Conservation (phyloP, 768 basidiomycete species). For the Serpula lacrymans region DNA sequence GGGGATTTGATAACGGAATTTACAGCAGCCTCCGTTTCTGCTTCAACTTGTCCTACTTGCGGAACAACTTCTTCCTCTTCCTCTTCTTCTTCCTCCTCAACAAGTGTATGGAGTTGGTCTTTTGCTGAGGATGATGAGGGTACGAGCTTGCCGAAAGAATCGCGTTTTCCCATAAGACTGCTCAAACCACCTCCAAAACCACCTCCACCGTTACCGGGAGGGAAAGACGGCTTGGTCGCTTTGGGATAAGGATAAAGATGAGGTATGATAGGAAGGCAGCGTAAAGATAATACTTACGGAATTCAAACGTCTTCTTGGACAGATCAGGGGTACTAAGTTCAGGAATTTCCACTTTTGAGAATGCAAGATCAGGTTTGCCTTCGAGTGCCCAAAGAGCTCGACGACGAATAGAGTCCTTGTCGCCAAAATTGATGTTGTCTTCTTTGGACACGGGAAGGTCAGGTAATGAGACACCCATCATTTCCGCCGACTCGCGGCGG, state of each 20-base stretch:
- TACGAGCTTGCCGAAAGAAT: conserved; percentile 75
- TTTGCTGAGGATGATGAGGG: conserved; percentile 59
- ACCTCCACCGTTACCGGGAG: conserved; percentile 41
- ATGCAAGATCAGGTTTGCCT: conserved; percentile 70
- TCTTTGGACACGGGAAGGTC: conserved; percentile 61
- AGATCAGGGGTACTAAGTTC: conserved; percentile 62
- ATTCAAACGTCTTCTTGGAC: conserved; percentile 57
- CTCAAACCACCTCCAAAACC: conserved; percentile 39
- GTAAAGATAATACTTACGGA: conserved; percentile 47
- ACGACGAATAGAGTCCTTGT: conserved; percentile 76
- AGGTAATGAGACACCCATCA: conserved; percentile 80
- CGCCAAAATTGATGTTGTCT: conserved; percentile 64
- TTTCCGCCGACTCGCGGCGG: conserved; percentile 82
- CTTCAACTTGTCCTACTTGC: conserved; percentile 16
- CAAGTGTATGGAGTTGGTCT: conserved; percentile 72
- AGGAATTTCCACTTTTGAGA: conserved; percentile 80
- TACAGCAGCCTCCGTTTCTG: conserved; percentile 15
- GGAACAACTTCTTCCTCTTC: conserved; percentile 45
- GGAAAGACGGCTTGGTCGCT: conserved; percentile 63
- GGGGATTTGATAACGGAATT: conserved; percentile 32
- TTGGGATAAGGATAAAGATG: conserved; percentile 4
- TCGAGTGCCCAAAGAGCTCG: conserved; percentile 86
- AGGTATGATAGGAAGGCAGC: conserved; percentile 10
- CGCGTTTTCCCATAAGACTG: conserved; percentile 59
- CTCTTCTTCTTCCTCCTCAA: conserved; percentile 88